Evolutionary conservation across 2,329 filamentous ascomycete genomes (phyloP).

Genomic region (Truncatella angustata): DNA sequence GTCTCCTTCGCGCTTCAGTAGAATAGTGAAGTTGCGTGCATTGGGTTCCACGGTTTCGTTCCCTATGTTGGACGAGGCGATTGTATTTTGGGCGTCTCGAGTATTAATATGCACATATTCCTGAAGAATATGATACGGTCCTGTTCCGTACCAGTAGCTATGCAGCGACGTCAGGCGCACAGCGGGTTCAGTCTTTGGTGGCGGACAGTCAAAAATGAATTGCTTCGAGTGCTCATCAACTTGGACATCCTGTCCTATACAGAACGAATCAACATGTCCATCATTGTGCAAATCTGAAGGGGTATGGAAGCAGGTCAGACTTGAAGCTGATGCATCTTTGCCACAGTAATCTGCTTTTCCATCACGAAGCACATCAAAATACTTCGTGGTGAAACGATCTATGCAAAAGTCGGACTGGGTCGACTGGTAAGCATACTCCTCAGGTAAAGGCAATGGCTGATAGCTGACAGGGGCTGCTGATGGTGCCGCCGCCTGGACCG

Average conservation of each 20-base stretch:
- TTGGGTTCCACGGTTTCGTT: background rate
- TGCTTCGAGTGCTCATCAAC: background rate
- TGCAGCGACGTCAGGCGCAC: background rate
- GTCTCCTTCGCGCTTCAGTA: slow-evolving; percentile 26
- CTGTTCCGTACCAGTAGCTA: slow-evolving; percentile 9
- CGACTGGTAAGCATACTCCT: background rate
- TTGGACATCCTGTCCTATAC: slow-evolving; percentile 1
- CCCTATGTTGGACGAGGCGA: no score
- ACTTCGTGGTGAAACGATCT: slow-evolving; percentile 28
- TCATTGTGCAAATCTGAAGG: background rate
- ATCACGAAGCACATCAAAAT: background rate
- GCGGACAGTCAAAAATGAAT: background rate
- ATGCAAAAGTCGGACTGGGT: slow-evolving; percentile 17
- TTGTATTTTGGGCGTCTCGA: no score
- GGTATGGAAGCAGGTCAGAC: slow-evolving; percentile 8
- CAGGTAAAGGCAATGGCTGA: background rate
- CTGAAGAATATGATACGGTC: background rate
- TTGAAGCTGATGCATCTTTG: background rate
- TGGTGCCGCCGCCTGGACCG: no score
- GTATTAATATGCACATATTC: background rate
- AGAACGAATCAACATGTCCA: slow-evolving; percentile 3
- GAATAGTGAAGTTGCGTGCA: slow-evolving; percentile 16
- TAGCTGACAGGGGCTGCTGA: background rate
- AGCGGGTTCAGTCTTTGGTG: background rate
- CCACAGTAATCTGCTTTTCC: background rate